A percentile compares a stretch with the other conserved stretches of the same genome.
These are phyloP conservation scores for Globisporangium alternatum DNA, from an alignment of 352 stramenopile genomes.

Conservation along the genomic window DNA sequence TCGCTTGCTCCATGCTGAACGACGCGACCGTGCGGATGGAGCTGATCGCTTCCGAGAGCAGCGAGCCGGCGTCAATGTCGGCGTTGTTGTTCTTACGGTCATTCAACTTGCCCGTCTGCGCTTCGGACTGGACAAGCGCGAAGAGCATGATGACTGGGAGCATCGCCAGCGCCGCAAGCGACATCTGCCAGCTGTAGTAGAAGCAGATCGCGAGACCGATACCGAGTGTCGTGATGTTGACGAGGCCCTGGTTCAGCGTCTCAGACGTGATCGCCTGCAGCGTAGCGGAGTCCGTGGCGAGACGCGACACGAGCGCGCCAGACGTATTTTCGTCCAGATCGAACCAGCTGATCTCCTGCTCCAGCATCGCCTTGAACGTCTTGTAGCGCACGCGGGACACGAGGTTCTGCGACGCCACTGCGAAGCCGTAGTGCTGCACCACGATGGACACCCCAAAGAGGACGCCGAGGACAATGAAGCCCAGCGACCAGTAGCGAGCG, in stretches of 20 bases:
- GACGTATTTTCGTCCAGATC: constrained; percentile 61
- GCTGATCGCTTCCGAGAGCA: constrained; percentile 44
- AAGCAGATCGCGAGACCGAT: constrained; percentile 44
- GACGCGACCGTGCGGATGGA: constrained; percentile 52
- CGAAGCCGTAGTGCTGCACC: constrained; percentile 54
- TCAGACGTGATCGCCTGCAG: constrained; percentile 80
- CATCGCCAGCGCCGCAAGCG: constrained; percentile 31
- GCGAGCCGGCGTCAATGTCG: constrained; percentile 29
- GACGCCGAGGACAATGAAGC: constrained; percentile 38
- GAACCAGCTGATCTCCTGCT: constrained; percentile 77
- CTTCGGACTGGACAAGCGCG: constrained; percentile 41
- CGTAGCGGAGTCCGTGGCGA: constrained; percentile 69
- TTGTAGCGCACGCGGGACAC: constrained; percentile 38
- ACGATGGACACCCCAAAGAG: constrained; percentile 38
- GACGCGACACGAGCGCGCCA: constrained; percentile 53
- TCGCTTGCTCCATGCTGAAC: constrained; percentile 27
- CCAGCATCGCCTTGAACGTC: constrained; percentile 58
- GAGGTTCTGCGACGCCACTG: constrained; percentile 42
- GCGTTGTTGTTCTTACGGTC: constrained; percentile 44
- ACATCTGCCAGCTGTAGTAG: constrained; percentile 63
- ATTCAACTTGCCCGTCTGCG: constrained; percentile 32
- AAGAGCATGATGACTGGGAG: constrained; percentile 24
- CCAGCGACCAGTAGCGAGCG: constrained; percentile 37
- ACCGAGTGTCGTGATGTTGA: constrained; percentile 51
- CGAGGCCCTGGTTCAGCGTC: constrained; percentile 47